phyloP scores from a whole-genome alignment of 129 eudicot species.

The Tagetes erecta region DNA sequence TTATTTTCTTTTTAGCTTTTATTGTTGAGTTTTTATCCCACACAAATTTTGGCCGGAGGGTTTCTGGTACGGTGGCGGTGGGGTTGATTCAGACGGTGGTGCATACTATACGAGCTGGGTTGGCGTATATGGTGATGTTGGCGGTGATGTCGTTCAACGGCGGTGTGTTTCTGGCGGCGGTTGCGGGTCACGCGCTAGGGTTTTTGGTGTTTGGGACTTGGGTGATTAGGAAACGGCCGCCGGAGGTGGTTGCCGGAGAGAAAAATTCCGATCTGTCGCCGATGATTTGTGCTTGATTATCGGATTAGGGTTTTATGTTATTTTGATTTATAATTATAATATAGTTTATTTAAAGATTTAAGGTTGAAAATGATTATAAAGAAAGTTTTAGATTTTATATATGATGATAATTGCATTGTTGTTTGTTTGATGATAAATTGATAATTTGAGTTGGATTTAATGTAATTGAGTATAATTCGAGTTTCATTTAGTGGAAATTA shows the following conservation, averaged over 20 bases:
- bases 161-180: conserved; percentile 62
- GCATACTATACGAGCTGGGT: conserved; percentile 52
- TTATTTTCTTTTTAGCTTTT: conserved; percentile 55
- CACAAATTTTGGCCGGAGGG: conserved; percentile 28
- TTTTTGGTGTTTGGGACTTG: conserved; percentile 69
- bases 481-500: no score
- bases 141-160: conserved; percentile 82
- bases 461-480: no score
- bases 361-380: no score
- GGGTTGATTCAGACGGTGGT: conserved; percentile 54
- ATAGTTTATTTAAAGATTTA: no score
- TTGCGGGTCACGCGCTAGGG: conserved; percentile 74
- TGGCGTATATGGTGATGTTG: conserved; percentile 78
- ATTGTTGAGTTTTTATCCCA: conserved; percentile 65
- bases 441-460: no score
- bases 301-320: not conserved
- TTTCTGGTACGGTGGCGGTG: conserved; percentile 22
- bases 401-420: no score
- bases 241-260: not conserved
- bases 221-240: conserved; percentile 37
- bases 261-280: conserved; percentile 51
- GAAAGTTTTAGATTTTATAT: no score
- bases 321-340: not conserved
- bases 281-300: conserved; percentile 41
- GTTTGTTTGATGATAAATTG: no score